Conservation (phyloP, 768 basidiomycete genomes). For the Lactarius hengduanensis region DNA sequence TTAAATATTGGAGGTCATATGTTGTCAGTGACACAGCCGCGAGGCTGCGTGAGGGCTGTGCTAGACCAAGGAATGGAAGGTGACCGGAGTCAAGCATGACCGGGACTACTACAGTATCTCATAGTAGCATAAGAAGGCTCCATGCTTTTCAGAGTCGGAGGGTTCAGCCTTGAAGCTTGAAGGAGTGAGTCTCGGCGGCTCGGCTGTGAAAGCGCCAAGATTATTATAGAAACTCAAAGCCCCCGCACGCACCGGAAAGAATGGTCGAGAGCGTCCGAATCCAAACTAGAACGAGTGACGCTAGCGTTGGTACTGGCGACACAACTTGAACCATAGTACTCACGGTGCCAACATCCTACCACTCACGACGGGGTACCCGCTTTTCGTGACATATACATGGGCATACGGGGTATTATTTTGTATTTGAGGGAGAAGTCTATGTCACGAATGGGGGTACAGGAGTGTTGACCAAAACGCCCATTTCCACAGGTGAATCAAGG, state of each 20-base stretch:
- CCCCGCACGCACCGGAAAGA: background rate
- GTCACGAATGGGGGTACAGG: background rate
- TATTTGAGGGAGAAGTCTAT: background rate
- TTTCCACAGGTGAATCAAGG: too few relatives aligned
- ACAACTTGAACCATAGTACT: background rate
- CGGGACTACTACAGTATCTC: background rate
- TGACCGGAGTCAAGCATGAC: background rate
- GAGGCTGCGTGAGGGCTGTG: background rate
- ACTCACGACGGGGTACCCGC: too few relatives aligned
- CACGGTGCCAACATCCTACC: background rate
- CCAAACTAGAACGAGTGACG: background rate
- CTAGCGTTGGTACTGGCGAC: too few relatives aligned
- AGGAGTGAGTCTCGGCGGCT: background rate
- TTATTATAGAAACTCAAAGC: background rate
- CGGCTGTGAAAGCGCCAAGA: background rate
- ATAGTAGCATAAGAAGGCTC: too few relatives aligned
- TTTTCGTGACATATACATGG: background rate
- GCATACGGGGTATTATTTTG: background rate
- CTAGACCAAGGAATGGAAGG: background rate
- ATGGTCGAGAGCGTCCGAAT: background rate
- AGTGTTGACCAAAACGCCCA: background rate
- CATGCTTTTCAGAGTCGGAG: background rate
- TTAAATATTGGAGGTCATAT: background rate
- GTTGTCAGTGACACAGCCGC: background rate
- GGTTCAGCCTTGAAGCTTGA: background rate